Evolutionary conservation across 2,329 filamentous ascomycete genomes (phyloP).

Genomic region (Fusarium lateritium): DNA sequence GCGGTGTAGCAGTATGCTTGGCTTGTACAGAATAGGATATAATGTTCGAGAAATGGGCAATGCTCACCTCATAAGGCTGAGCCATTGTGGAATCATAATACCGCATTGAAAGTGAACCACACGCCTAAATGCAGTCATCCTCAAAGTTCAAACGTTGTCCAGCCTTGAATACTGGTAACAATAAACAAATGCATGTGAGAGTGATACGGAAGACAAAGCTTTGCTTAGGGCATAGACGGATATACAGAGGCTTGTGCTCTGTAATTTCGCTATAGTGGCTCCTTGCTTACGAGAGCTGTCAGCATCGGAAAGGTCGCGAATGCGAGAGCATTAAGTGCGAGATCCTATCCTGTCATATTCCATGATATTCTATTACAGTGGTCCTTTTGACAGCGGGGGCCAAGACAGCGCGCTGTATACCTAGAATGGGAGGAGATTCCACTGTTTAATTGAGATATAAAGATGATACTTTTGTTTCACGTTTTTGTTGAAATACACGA

Average conservation of each 20-base stretch:
- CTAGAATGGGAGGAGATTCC: constrained; percentile 10
- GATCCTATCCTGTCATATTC: not conserved
- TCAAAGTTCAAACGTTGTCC: not conserved
- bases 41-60: constrained; percentile 29
- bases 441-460: not conserved
- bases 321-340: constrained; percentile 1
- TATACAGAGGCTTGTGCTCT: not conserved
- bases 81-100: constrained; percentile 26
- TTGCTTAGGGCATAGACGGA: not conserved
- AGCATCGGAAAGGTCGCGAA: constrained; percentile 3
- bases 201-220: not conserved
- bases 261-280: constrained; percentile 17
- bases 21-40: constrained; percentile 33
- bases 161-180: not conserved
- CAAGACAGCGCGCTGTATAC: constrained; percentile 16
- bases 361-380: not conserved
- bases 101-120: not conserved
- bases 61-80: constrained; percentile 25
- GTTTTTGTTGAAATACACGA: no score
- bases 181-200: not conserved
- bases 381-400: not conserved
- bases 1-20: constrained; percentile 14
- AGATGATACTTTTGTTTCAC: no score
- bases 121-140: constrained; percentile 19
- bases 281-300: constrained; percentile 28